phyloP scores from a whole-genome alignment of 2,329 filamentous ascomycete species.

The Endocalyx cinctus region DNA sequence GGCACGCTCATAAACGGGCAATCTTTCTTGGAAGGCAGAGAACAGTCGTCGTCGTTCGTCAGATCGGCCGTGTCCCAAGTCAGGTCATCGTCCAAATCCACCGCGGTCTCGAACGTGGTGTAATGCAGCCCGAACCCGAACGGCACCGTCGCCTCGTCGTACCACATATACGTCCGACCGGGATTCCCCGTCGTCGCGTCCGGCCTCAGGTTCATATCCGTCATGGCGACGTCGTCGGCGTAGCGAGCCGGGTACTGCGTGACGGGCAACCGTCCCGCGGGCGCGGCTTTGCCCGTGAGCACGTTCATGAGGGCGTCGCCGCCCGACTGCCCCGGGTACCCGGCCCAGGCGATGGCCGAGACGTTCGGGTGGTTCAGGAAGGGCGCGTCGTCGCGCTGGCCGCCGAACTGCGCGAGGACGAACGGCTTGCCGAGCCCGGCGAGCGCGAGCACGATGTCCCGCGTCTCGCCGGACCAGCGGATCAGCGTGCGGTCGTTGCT shows the following conservation, averaged over 20 bases:
- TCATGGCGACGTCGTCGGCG: slow-evolving; percentile 39
- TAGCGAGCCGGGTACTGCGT: slow-evolving; percentile 46
- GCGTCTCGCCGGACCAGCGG: slow-evolving; percentile 46
- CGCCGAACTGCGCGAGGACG: slow-evolving; percentile 47
- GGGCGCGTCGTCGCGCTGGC: slow-evolving; percentile 40
- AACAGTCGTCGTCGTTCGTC: slow-evolving; percentile 18
- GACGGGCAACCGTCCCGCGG: slow-evolving; percentile 41
- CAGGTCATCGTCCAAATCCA: not conserved
- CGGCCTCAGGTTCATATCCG: slow-evolving; percentile 44
- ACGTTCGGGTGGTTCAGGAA: slow-evolving; percentile 39
- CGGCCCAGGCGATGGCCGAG: slow-evolving; percentile 43
- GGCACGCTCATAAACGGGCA: slow-evolving; percentile 34
- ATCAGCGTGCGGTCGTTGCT: slow-evolving; percentile 45
- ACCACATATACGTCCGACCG: slow-evolving; percentile 47
- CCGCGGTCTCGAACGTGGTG: slow-evolving; percentile 34
- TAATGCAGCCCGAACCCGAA: slow-evolving; percentile 46
- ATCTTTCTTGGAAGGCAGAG: slow-evolving; percentile 28
- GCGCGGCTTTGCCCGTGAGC: slow-evolving; percentile 38
- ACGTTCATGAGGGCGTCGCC: slow-evolving; percentile 45
- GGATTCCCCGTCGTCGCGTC: slow-evolving; percentile 30
- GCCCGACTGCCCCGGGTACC: slow-evolving; percentile 49
- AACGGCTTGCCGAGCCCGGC: slow-evolving; percentile 40
- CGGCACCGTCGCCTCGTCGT: slow-evolving; percentile 35
- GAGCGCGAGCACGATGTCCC: slow-evolving; percentile 41
- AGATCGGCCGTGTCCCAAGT: slow-evolving; percentile 30